Percentiles rank a stretch among this genome's conserved stretches.
Conservation (phyloP, 2,329 filamentous ascomycete genomes). For the Bipolaris zeicola region DNA sequence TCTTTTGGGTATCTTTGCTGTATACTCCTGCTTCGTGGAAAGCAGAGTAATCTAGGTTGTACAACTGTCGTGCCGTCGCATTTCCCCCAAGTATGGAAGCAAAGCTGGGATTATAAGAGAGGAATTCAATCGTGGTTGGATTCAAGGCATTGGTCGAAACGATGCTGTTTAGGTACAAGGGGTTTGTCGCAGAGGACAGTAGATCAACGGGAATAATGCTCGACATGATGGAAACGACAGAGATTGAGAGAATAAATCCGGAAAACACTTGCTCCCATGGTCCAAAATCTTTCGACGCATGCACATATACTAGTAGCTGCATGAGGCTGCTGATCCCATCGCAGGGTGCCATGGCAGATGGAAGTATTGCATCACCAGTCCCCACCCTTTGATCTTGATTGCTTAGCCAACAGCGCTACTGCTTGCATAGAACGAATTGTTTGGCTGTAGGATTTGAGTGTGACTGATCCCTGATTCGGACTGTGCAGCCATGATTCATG, state of each 20-base stretch:
- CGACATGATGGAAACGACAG: slow-evolving; percentile 25
- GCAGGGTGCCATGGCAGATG: neutral
- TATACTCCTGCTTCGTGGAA: too few species aligned
- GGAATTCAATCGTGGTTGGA: too few species aligned
- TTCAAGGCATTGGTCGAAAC: too few species aligned
- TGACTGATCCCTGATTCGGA: too few species aligned
- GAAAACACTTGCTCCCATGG: neutral
- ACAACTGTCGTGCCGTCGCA: too few species aligned
- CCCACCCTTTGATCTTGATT: neutral
- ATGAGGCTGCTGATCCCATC: neutral
- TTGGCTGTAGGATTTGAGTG: too few species aligned
- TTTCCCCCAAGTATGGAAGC: too few species aligned
- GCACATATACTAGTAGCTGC: neutral
- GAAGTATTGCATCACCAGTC: neutral
- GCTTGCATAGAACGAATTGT: neutral
- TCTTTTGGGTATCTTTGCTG: too few species aligned
- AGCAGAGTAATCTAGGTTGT: too few species aligned
- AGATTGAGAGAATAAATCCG: slow-evolving; percentile 27
- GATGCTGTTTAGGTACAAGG: slow-evolving; percentile 2
- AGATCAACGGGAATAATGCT: slow-evolving; percentile 16
- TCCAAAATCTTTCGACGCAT: neutral
- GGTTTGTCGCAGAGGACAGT: slow-evolving; percentile 38
- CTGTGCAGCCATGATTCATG: too few species aligned
- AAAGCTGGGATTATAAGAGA: too few species aligned
- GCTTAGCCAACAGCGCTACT: neutral